Conservation (phyloP, 441 rosid genomes). For the Bocquillonia castaneifolia region DNA sequence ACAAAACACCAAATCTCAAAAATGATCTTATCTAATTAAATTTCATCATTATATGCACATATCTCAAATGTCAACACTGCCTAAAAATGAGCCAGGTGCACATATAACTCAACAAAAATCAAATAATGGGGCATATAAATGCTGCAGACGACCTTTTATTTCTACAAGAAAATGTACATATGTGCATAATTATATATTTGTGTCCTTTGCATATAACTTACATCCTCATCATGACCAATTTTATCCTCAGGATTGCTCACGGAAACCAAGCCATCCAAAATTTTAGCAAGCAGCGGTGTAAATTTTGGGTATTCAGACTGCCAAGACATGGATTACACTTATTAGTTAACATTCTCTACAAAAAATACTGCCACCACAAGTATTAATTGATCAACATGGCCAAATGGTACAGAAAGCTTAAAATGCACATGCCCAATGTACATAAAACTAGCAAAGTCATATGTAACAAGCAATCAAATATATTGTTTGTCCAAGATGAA, state of each 20-base stretch:
- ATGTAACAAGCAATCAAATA: background rate
- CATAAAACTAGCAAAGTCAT: slow-evolving; percentile 3
- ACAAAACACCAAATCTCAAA: background rate
- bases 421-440: background rate
- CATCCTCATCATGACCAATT: slow-evolving; percentile 58
- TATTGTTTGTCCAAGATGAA: background rate
- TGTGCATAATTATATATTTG: background rate
- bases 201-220: slow-evolving; percentile 25
- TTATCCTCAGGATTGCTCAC: slow-evolving; percentile 54
- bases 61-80: background rate
- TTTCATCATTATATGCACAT: background rate
- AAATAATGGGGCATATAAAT: background rate
- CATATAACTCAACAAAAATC: background rate
- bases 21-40: background rate
- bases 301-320: slow-evolving; percentile 78
- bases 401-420: background rate
- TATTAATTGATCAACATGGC: background rate
- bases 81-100: background rate
- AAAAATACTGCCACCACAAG: background rate
- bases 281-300: slow-evolving; percentile 79
- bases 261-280: slow-evolving; percentile 76
- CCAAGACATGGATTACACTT: slow-evolving; percentile 27
- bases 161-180: background rate
- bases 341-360: slow-evolving; percentile 19
- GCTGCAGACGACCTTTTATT: too few species aligned